Evolutionary conservation across 805 yeast genomes (phyloP).

Genomic region (Nakazawaea wyomingensis): DNA sequence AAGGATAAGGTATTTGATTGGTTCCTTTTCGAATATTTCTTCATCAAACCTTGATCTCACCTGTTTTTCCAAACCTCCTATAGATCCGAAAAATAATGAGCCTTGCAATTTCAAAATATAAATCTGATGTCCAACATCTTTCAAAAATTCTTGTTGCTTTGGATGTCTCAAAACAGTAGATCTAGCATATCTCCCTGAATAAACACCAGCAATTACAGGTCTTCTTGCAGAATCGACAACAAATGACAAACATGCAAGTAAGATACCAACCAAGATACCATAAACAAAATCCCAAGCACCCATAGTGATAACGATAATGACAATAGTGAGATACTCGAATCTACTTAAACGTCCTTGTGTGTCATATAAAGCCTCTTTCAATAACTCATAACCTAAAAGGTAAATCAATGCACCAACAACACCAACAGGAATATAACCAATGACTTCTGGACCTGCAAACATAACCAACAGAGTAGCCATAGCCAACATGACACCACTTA

Average conservation of each 20-base stretch:
- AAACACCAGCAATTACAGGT: slow-evolving; percentile 76
- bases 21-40: slow-evolving; percentile 42
- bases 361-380: slow-evolving; percentile 82
- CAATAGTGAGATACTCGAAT: slow-evolving; percentile 80
- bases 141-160: slow-evolving; percentile 77
- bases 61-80: slow-evolving; percentile 80
- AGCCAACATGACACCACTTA: slow-evolving; percentile 89
- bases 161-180: slow-evolving; percentile 92
- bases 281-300: slow-evolving; percentile 92
- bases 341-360: slow-evolving; percentile 69
- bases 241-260: slow-evolving; percentile 90
- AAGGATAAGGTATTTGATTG: slow-evolving; percentile 74
- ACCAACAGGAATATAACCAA: slow-evolving; percentile 91
- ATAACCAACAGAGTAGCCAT: slow-evolving; percentile 73
- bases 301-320: slow-evolving; percentile 88
- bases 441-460: slow-evolving; percentile 87
- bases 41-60: slow-evolving; percentile 63
- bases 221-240: slow-evolving; percentile 86
- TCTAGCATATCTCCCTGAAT: slow-evolving; percentile 82
- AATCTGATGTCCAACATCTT: slow-evolving; percentile 85
- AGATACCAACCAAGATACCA: slow-evolving; percentile 86
- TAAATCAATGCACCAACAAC: slow-evolving; percentile 93
- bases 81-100: slow-evolving; percentile 89
- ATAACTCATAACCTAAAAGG: slow-evolving; percentile 82
- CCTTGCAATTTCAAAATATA: slow-evolving; percentile 85